Evolutionary conservation across 768 basidiomycete species (phyloP).

Genomic region (Rubroboletus satanas): DNA sequence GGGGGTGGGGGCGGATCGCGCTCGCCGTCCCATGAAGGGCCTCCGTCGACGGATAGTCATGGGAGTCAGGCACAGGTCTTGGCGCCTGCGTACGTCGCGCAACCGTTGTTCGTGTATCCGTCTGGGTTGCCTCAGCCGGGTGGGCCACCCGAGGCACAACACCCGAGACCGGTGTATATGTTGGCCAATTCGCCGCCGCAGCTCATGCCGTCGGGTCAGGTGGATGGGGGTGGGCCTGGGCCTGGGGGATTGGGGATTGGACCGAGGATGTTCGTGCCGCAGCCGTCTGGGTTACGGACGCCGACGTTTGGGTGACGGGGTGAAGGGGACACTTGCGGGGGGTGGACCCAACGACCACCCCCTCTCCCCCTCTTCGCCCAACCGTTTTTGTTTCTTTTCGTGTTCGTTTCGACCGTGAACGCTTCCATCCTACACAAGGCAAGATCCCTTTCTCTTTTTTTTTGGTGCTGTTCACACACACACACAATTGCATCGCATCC

Average conservation of each 20-base stretch:
- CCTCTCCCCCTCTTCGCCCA: neutral
- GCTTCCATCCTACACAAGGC: too few species aligned
- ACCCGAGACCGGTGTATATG: conserved; percentile 30
- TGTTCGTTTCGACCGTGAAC: neutral
- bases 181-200: conserved; percentile 25
- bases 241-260: neutral
- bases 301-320: conserved; percentile 23
- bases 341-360: neutral
- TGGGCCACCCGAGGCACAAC: conserved; percentile 20
- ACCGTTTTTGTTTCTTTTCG: neutral
- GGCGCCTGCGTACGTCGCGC: conserved; percentile 29
- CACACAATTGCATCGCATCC: neutral
- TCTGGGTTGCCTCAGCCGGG: conserved; percentile 31
- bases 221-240: conserved; percentile 8
- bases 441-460: neutral
- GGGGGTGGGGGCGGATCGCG: conserved; percentile 14
- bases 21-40: conserved; percentile 31
- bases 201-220: conserved; percentile 19
- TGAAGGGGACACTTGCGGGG: neutral
- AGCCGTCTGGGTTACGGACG: conserved; percentile 26
- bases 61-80: conserved; percentile 26
- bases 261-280: conserved; percentile 23
- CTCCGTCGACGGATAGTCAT: conserved; percentile 31
- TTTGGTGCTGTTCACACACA: neutral
- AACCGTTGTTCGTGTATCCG: conserved; percentile 29